Conservation (phyloP, 495 filamentous ascomycete genomes). For the Wilcoxina mikolae region DNA sequence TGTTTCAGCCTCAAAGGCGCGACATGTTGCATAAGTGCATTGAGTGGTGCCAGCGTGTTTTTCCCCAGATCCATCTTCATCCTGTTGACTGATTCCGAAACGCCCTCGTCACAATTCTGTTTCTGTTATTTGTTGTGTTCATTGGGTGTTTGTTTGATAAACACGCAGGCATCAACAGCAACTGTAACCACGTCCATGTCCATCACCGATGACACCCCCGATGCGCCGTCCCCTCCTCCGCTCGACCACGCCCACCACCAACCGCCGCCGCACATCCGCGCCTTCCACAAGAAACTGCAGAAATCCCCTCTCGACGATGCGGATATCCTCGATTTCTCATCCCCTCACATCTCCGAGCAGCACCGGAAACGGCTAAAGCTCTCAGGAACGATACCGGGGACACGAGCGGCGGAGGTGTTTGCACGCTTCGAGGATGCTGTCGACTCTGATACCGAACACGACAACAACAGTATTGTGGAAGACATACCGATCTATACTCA, state of each 20-base stretch:
- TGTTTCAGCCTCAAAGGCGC: too few relatives aligned
- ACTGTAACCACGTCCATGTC: too few relatives aligned
- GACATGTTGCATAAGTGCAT: too few relatives aligned
- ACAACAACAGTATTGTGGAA: background rate
- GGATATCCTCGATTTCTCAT: conserved; percentile 14
- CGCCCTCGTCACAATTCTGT: too few relatives aligned
- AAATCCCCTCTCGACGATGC: conserved; percentile 10
- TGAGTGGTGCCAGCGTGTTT: too few relatives aligned
- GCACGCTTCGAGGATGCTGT: conserved; percentile 5
- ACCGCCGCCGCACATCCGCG: conserved; percentile 15
- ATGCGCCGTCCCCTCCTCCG: conserved; percentile 9
- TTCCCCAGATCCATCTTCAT: too few relatives aligned
- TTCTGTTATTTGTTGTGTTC: too few relatives aligned
- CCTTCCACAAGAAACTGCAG: conserved; percentile 21
- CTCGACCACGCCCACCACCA: conserved; percentile 16
- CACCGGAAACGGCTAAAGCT: conserved; percentile 9
- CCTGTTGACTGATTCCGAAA: too few relatives aligned
- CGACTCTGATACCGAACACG: too few relatives aligned
- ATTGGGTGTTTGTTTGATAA: too few relatives aligned
- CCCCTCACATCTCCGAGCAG: conserved; percentile 3
- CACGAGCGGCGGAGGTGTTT: background rate
- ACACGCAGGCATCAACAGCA: too few relatives aligned
- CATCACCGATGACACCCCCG: too few relatives aligned
- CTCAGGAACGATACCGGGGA: background rate
- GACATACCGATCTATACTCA: conserved; percentile 15